phyloP scores from a whole-genome alignment of 129 eudicot species.

The Heracleum sosnowskyi region DNA sequence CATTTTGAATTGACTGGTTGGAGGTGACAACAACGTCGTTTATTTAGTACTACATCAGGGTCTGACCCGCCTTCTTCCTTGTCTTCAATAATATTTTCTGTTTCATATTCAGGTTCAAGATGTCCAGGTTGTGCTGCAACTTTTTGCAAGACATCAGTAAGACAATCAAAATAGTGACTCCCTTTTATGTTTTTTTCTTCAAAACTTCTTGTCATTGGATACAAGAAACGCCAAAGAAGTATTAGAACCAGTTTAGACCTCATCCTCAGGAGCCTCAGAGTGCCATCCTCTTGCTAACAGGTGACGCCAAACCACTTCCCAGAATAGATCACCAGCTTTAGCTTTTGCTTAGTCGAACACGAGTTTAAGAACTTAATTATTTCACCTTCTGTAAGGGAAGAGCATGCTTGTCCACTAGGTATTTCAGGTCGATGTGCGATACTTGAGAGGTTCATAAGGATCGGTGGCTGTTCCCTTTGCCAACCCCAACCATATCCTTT shows the following conservation, averaged over 20 bases:
- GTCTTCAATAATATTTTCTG: slow-evolving; percentile 3
- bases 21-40: slow-evolving; percentile 10
- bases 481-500: too few species aligned
- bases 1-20: too few species aligned
- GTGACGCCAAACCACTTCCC: slow-evolving; percentile 70
- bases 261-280: slow-evolving; percentile 40
- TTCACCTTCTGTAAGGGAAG: slow-evolving; percentile 31
- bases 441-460: too few species aligned
- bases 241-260: slow-evolving; percentile 16
- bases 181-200: slow-evolving; percentile 40
- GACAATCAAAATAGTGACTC: slow-evolving; percentile 46
- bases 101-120: slow-evolving; percentile 31
- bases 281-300: slow-evolving; percentile 64
- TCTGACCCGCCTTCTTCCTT: slow-evolving; percentile 13
- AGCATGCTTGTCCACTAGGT: slow-evolving; percentile 31
- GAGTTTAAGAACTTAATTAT: slow-evolving; percentile 32
- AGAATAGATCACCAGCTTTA: slow-evolving; percentile 42
- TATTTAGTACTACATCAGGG: slow-evolving; percentile 11
- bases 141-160: slow-evolving; percentile 40
- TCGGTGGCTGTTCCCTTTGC: too few species aligned
- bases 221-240: slow-evolving; percentile 43
- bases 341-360: slow-evolving; percentile 43
- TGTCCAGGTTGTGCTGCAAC: slow-evolving; percentile 43
- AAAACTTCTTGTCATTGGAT: slow-evolving; percentile 49
- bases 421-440: too few species aligned